Base-by-base conservation (phyloP, 2,329 filamentous ascomycete species). In the Monosporascus sp. region DNA sequence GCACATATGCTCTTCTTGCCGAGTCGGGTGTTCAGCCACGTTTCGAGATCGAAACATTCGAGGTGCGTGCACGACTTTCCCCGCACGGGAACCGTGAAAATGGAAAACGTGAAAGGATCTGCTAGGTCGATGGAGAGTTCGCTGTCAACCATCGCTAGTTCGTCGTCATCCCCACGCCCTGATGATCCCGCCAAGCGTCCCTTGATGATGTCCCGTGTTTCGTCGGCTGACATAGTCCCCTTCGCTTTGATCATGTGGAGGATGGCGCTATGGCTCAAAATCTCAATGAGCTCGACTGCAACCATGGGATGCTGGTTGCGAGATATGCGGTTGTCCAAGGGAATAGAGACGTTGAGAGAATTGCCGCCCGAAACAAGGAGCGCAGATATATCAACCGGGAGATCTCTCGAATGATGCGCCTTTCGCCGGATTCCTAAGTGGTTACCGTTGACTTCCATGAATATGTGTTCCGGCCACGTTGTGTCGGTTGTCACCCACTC, bases 11-110 rank as follows among this genome's bases (percentile, higher is more conserved):
- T 59, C 24, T 70, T 67, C 55, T 77, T 79, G 15, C 72, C 70
- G 5, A 76, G 74, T 43, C 89, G 83, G 5, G 87, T 89, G 15
- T 76, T 70, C 8, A 99, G 79, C 74, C 90, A 97, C 1, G 82
- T 92, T 20, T 88, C 80, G 7, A 97, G 82, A 67, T 97, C 93
- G 66, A 97, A 97, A 66, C 91, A 96, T 65, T 97, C 90, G 37
- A 87, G 74, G 66, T 99, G 93, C 24, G 75, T 74, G 67, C 94
- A 99, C 3, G 69, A 62, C 7, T 64, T 73, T 25, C 90, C 85
- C 27, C 92, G 86, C 2, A 86, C 89, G 1, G 94, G 93, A 0
- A 79, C 77, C 5, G 80, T 74, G 66, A 88, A 91, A 11, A 94
- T 77, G 14, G 65, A 72, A 1, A 79, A 74, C 53, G 76, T 86